Evolutionary conservation across 2,329 filamentous ascomycete species (phyloP), one percentile per base, ranked within the genome.

Genomic region (Teratosphaeriaceae sp.): DNA sequence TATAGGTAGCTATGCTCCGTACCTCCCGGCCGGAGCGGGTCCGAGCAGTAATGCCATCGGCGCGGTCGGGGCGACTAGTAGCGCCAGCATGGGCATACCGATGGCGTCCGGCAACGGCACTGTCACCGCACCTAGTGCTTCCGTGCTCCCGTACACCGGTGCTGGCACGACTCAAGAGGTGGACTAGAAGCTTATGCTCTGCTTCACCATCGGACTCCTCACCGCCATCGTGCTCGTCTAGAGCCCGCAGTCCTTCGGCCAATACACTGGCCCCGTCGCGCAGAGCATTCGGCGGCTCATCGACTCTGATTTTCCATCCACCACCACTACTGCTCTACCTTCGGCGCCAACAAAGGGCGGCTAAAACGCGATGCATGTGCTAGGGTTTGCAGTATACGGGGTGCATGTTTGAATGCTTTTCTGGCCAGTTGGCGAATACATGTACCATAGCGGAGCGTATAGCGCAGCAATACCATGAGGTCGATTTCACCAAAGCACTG

Each of bases 201-300:
- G 47, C 45, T 40, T 50, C 36, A 23, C 40, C n/a, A 46, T 52
- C 30, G 49, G 44, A 31, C n/a, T 53, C 16, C 27, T 49, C 43
- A 42, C 42, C 22, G 47, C 47, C 21, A 43, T 52, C 22, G 19
- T 52, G 30, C 39, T 53, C 34, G 40, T 52, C 45, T 53, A 49
- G 30, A 43, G 33, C 18, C n/a, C 20, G 13, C 20, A 30, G n/a
- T n/a, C n/a, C n/a, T n/a, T n/a, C n/a, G n/a, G n/a, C n/a, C n/a
- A n/a, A n/a, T 16, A n/a, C 8, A 15, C 29, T 35, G n/a, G 15
- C 12, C 27, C 11, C 11, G 18, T 18, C 31, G 11, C 4, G 18
- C 31, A 34, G 31, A n/a, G 18, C 12, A n/a, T 7, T 5, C 31
- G 15, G 15, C 11, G 19, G 15, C 15, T 35, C 16, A 35, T n/a